A percentile compares a stretch with the other conserved stretches of the same genome.
Evolutionary conservation across 306 rosid genomes (phyloP).

Genomic region (Acacia crassicarpa): DNA sequence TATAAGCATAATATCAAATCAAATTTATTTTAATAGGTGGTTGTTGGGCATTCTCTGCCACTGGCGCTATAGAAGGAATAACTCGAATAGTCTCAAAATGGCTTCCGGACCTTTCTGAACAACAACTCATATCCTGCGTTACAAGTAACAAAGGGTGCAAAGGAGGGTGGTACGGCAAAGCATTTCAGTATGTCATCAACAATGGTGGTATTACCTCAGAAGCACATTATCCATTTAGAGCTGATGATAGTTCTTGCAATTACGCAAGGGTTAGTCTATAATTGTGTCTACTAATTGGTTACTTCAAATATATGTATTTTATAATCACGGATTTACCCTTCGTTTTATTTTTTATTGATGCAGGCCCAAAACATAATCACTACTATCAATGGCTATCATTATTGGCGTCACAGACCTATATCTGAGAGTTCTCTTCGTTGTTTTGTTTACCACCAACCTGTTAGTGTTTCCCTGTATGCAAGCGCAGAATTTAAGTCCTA

Average conservation of each 20-base stretch:
- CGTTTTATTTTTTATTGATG: too few species aligned
- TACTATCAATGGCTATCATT: too few species aligned
- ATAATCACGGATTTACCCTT: too few species aligned
- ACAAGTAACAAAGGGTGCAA: not conserved
- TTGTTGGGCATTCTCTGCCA: not conserved
- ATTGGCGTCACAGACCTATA: not conserved
- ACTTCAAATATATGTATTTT: too few species aligned
- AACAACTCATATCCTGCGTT: not conserved
- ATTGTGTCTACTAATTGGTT: too few species aligned
- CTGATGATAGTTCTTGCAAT: too few species aligned
- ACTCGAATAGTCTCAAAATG: not conserved
- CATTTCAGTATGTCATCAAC: not conserved
- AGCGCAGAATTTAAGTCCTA: constrained; percentile 38
- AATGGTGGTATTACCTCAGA: too few species aligned
- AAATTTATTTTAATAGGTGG: not conserved
- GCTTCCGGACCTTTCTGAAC: not conserved
- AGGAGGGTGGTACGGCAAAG: not conserved
- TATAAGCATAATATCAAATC: too few species aligned
- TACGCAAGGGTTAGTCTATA: too few species aligned
- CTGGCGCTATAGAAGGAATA: not conserved
- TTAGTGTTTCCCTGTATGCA: constrained; percentile 41
- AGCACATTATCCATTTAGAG: too few species aligned
- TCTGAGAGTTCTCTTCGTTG: constrained; percentile 39
- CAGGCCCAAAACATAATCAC: too few species aligned
- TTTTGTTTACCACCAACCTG: constrained; percentile 40